A percentile compares a stretch with the other conserved stretches of the same genome.
phyloP scores from a whole-genome alignment of 2,329 filamentous ascomycete genomes.

The Thielaviopsis musarum region DNA sequence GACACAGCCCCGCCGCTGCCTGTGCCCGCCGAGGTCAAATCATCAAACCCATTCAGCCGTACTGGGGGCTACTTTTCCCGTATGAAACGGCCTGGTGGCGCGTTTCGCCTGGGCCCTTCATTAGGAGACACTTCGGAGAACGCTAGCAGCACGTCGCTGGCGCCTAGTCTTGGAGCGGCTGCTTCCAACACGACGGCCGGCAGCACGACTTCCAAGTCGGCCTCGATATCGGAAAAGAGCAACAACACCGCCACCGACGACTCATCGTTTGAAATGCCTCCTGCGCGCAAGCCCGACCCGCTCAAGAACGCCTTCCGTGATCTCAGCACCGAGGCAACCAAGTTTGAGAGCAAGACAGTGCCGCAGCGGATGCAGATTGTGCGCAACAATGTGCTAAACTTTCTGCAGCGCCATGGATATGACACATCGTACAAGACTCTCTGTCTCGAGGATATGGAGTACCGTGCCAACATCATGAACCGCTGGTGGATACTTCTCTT shows the following conservation, averaged over 20 bases:
- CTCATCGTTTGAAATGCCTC: constrained; percentile 28
- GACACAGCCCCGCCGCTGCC: not conserved
- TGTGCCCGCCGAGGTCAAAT: constrained; percentile 12
- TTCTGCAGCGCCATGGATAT: constrained; percentile 51
- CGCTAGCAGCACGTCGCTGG: constrained; percentile 28
- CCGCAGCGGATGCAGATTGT: constrained; percentile 61
- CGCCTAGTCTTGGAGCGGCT: constrained; percentile 26
- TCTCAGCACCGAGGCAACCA: constrained; percentile 31
- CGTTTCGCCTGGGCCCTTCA: constrained; percentile 24
- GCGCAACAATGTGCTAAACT: constrained; percentile 55
- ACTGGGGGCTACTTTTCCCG: constrained; percentile 33
- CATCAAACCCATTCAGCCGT: constrained; percentile 24
- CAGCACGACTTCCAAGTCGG: constrained; percentile 23
- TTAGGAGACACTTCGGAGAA: constrained; percentile 23
- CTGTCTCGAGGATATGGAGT: constrained; percentile 66
- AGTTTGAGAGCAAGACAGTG: constrained; percentile 46
- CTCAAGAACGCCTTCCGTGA: constrained; percentile 38
- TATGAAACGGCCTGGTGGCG: constrained; percentile 28
- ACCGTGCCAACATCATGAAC: constrained; percentile 61
- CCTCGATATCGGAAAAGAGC: constrained; percentile 23
- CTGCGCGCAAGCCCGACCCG: constrained; percentile 27
- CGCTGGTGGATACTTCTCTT: constrained; percentile 81
- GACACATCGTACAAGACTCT: constrained; percentile 49
- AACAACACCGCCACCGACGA: constrained; percentile 25
- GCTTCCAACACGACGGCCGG: constrained; percentile 21